Percentiles rank a stretch among this genome's conserved stretches.
Evolutionary conservation across 2,329 filamentous ascomycete species (phyloP).

Genomic region (Phialophora macrospora): DNA sequence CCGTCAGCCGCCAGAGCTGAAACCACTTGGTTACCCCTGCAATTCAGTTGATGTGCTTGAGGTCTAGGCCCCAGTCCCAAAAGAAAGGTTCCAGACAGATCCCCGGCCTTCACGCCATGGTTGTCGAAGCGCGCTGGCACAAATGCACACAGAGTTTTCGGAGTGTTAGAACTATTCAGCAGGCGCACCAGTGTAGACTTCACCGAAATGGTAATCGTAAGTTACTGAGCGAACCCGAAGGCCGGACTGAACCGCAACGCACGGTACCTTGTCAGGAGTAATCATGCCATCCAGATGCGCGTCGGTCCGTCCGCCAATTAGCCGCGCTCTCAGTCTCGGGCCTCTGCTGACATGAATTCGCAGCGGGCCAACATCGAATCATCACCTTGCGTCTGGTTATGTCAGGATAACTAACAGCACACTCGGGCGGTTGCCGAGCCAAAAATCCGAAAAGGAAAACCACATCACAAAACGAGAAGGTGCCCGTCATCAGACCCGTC

Average conservation of each 20-base stretch:
- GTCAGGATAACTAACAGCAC: conserved; percentile 2
- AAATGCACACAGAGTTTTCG: neutral
- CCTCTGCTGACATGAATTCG: conserved; percentile 11
- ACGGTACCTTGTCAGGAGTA: conserved; percentile 3
- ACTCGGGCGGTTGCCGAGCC: conserved; percentile 1
- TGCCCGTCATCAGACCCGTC: neutral
- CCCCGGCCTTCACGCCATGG: neutral
- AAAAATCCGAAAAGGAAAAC: neutral
- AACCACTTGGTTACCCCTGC: neutral
- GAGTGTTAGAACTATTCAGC: neutral
- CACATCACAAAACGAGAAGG: neutral
- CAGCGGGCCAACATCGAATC: neutral
- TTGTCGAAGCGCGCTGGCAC: neutral
- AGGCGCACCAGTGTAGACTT: neutral
- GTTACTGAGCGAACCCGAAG: neutral
- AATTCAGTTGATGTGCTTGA: conserved; percentile 14
- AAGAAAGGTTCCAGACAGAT: conserved; percentile 7
- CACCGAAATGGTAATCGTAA: conserved; percentile 2
- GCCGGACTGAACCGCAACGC: neutral
- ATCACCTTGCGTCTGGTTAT: conserved; percentile 1
- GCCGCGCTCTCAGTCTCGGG: neutral
- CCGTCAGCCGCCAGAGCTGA: conserved; percentile 6
- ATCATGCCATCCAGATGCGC: conserved; percentile 10
- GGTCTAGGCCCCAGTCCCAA: conserved; percentile 5
- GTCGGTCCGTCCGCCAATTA: conserved; percentile 15